Percentiles rank a stretch among this genome's conserved stretches.
These are phyloP conservation scores for Penicillium ucsense DNA, from an alignment of 495 filamentous ascomycete genomes.

Conservation along the genomic window DNA sequence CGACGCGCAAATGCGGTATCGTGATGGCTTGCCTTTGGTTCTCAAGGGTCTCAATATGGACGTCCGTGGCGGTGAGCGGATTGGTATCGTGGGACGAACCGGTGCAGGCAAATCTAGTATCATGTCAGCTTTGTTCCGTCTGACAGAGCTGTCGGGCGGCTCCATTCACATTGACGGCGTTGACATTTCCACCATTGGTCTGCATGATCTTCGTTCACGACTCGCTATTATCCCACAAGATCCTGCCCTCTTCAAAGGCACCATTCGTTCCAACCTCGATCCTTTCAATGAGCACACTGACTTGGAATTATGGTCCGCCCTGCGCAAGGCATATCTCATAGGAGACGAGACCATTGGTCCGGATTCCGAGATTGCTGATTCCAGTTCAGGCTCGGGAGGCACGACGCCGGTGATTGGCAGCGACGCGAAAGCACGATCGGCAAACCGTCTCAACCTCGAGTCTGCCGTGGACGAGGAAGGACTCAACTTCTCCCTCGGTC, in stretches of 20 bases:
- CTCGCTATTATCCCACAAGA: conserved; percentile 96
- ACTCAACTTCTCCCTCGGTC: conserved; percentile 90
- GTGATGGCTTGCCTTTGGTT: conserved; percentile 71
- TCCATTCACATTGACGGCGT: conserved; percentile 84
- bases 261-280: conserved; percentile 83
- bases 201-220: conserved; percentile 77
- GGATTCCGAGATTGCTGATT: conserved; percentile 14
- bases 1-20: conserved; percentile 86
- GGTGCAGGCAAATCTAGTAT: conserved; percentile 93
- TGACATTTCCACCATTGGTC: conserved; percentile 74
- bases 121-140: conserved; percentile 86
- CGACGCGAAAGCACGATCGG: conserved; percentile 7
- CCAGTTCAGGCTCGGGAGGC: conserved; percentile 10
- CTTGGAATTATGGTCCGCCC: conserved; percentile 76
- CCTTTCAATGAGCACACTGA: conserved; percentile 85
- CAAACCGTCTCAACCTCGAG: conserved; percentile 67
- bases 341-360: conserved; percentile 27
- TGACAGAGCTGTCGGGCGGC: conserved; percentile 78
- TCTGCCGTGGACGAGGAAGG: conserved; percentile 85
- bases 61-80: conserved; percentile 74
- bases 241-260: conserved; percentile 88
- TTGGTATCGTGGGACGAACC: conserved; percentile 89
- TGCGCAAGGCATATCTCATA: conserved; percentile 73
- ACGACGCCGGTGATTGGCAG: conserved; percentile 5
- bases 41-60: conserved; percentile 70